Evolutionary conservation across 2,329 filamentous ascomycete species (phyloP), one percentile per base, ranked within the genome.

Genomic region (Fusarium verticillioides): DNA sequence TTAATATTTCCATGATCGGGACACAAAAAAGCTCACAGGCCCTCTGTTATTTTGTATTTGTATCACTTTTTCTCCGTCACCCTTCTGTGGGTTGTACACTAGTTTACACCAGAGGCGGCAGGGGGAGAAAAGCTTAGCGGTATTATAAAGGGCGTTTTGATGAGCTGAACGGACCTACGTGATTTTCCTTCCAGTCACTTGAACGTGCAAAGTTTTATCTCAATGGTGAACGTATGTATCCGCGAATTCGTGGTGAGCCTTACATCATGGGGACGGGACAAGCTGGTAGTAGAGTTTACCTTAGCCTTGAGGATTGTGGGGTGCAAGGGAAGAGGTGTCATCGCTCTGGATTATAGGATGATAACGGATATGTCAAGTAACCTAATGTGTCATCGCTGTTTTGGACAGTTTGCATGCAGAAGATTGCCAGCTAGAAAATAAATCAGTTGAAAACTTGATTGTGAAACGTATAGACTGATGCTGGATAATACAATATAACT

Each of bases 41-140:
- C 74, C 75, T 70, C 74, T 78, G 75, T 74, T 75, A 75, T 77
- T 65, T 72, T 83, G 79, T 81, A 82, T 79, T 77, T 81, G 78
- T 82, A 80, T 76, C 72, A 71, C 69, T 61, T 78, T 79, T 78
- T 79, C 77, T 78, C 79, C 75, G 68, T 79, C 73, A 70, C 77
- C 75, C 70, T 78, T 76, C 75, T 78, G 78, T 79, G 79, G 81
- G 80, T 79, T 82, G 80, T 81, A 81, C 75, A 78, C 76, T 81
- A 82, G 79, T 77, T 80, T 80, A 71, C 75, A 77, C 77, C 72
- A 71, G 76, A 77, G 69, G 75, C 71, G 76, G 78, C 73, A 72
- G 74, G 78, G 73, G 73, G 78, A 78, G 79, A 79, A 81, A 78
- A 79, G 77, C 60, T 78, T 62, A 78, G 78, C 78, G 80, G 79